A percentile compares a stretch with the other conserved stretches of the same genome.
Conservation (phyloP, 208 protist genomes). For the Crithidia thermophila region DNA sequence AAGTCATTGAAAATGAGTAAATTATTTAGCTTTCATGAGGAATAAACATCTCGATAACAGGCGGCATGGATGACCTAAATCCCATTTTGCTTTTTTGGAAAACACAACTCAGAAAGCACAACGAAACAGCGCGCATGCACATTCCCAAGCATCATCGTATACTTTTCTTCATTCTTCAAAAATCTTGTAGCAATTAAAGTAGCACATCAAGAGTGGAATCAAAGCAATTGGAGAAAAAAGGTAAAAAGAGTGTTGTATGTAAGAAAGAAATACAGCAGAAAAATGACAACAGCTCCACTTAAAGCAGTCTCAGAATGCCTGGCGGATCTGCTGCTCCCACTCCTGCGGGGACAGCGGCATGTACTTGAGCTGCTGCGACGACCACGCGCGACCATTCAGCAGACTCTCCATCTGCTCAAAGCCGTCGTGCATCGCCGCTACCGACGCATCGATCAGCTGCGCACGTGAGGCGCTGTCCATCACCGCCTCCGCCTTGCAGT, state of each 20-base stretch:
- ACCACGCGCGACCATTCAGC: conserved; percentile 68
- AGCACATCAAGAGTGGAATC: too few species aligned
- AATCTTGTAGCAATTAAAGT: too few species aligned
- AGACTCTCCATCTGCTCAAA: conserved; percentile 51
- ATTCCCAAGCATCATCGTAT: too few species aligned
- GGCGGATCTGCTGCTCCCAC: conserved; percentile 56
- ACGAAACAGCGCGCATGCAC: too few species aligned
- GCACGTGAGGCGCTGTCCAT: conserved; percentile 57
- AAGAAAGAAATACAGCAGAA: conserved; percentile 5
- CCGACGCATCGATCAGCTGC: conserved; percentile 64
- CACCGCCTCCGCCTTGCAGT: conserved; percentile 58
- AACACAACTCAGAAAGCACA: too few species aligned
- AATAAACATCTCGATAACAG: too few species aligned
- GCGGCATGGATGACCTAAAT: too few species aligned
- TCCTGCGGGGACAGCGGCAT: conserved; percentile 46
- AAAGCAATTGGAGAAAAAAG: too few species aligned
- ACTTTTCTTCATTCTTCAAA: too few species aligned
- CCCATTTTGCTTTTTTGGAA: too few species aligned
- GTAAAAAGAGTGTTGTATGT: neutral
- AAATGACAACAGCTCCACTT: neutral
- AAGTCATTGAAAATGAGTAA: too few species aligned
- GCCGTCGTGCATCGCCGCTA: conserved; percentile 43
- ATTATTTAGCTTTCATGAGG: too few species aligned
- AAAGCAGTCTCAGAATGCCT: conserved; percentile 61
- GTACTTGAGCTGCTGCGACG: conserved; percentile 67